phyloP scores from a whole-genome alignment of 768 basidiomycete genomes.

The Pisolithus albus region DNA sequence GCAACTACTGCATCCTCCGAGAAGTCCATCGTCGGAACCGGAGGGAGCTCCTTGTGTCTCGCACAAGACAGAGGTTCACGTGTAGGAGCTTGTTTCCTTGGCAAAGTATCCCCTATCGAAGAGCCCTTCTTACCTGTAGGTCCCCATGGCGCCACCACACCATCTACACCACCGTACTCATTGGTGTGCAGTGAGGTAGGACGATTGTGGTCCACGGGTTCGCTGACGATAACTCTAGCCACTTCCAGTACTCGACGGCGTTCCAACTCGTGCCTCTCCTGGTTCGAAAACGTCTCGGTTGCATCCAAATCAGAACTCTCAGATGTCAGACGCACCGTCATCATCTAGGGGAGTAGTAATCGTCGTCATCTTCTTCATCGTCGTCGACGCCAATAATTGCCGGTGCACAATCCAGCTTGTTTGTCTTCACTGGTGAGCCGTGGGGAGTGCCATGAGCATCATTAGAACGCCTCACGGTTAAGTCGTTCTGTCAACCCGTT shows the following conservation, averaged over 20 bases:
- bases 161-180: neutral
- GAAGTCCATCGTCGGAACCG: constrained; percentile 34
- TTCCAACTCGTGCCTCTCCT: constrained; percentile 62
- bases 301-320: constrained; percentile 18
- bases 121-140: neutral
- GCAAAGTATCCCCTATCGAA: constrained; percentile 3
- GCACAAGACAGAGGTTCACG: too few species aligned
- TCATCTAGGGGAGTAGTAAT: constrained; percentile 22
- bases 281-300: constrained; percentile 45
- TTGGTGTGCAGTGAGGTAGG: neutral
- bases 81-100: constrained; percentile 14
- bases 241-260: constrained; percentile 79
- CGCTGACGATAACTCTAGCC: constrained; percentile 71
- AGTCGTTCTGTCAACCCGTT: neutral
- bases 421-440: constrained; percentile 12
- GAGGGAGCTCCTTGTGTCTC: constrained; percentile 47
- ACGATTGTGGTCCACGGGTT: neutral
- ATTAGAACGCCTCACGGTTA: constrained; percentile 2
- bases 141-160: neutral
- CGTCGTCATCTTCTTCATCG: constrained; percentile 26
- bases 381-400: constrained; percentile 8
- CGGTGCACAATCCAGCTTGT: neutral
- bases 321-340: constrained; percentile 18
- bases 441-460: constrained; percentile 21
- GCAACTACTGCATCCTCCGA: constrained; percentile 4